Percentiles rank a stretch among this genome's conserved stretches.
These are phyloP conservation scores for Quambalaria eucalypti DNA, from an alignment of 1,284 basidiomycete species.

Conservation along the genomic window DNA sequence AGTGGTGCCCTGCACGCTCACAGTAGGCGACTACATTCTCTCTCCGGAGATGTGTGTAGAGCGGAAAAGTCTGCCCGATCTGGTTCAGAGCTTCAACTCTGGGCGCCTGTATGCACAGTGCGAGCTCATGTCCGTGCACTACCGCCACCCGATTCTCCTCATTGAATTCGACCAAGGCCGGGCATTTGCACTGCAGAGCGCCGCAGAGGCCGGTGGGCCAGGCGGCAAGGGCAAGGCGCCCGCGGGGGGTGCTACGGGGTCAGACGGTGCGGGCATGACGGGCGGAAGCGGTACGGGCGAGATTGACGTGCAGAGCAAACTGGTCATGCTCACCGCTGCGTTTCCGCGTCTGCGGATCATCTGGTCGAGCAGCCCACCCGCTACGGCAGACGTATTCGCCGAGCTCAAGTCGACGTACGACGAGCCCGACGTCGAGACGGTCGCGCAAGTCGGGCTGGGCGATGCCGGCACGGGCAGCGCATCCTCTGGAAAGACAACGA, in stretches of 20 bases:
- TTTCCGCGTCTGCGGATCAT: slow-evolving; percentile 88
- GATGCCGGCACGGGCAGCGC: slow-evolving; percentile 9
- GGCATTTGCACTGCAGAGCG: slow-evolving; percentile 55
- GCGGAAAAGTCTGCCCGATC: slow-evolving; percentile 82
- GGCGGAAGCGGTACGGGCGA: slow-evolving; percentile 16
- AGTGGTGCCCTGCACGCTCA: slow-evolving; percentile 80
- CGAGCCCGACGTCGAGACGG: slow-evolving; percentile 78
- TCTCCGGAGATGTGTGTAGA: slow-evolving; percentile 93
- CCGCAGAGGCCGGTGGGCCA: background rate
- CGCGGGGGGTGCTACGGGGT: background rate
- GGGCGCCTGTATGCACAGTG: slow-evolving; percentile 94
- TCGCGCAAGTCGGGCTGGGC: slow-evolving; percentile 51
- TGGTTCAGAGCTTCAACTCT: slow-evolving; percentile 83
- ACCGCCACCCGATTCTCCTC: slow-evolving; percentile 85
- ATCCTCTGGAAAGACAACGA: no score
- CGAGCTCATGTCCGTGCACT: slow-evolving; percentile 90
- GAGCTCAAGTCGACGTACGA: slow-evolving; percentile 77
- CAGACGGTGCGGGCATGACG: background rate
- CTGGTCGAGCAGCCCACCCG: slow-evolving; percentile 92
- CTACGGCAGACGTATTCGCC: slow-evolving; percentile 81
- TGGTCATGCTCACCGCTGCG: slow-evolving; percentile 75
- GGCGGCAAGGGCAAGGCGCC: slow-evolving; percentile 1
- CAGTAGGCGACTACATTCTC: slow-evolving; percentile 91
- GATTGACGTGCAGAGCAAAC: slow-evolving; percentile 68
- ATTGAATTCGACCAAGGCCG: slow-evolving; percentile 98